phyloP scores from a whole-genome alignment of 1,284 basidiomycete species.

The Trametes pubescens region DNA sequence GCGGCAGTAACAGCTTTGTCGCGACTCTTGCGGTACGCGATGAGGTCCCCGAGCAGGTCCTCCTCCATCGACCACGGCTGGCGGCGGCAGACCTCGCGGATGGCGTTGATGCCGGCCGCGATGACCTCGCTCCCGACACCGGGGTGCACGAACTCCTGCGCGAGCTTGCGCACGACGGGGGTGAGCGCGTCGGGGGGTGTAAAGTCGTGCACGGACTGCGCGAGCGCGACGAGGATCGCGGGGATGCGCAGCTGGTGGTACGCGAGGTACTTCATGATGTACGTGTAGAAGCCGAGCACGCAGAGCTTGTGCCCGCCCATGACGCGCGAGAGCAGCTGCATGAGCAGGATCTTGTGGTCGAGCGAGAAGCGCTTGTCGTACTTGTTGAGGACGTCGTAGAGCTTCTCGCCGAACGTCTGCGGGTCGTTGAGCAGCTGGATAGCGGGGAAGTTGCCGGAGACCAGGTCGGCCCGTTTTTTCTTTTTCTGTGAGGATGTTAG shows the following conservation, averaged over 20 bases:
- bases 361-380: slow-evolving; percentile 95
- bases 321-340: slow-evolving; percentile 97
- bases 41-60: slow-evolving; percentile 90
- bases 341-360: slow-evolving; percentile 96
- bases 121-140: slow-evolving; percentile 97
- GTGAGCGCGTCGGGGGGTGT: slow-evolving; percentile 94
- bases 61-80: slow-evolving; percentile 99
- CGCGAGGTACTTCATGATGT: slow-evolving; percentile 93
- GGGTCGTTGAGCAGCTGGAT: slow-evolving; percentile 95
- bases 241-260: slow-evolving; percentile 96
- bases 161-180: slow-evolving; percentile 91
- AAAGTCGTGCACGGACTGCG: slow-evolving; percentile 95
- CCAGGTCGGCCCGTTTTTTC: slow-evolving; percentile 53
- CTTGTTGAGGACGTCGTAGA: slow-evolving; percentile 87
- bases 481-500: slow-evolving; percentile 61
- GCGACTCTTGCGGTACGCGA: slow-evolving; percentile 94
- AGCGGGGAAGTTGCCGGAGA: slow-evolving; percentile 87
- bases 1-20: slow-evolving; percentile 95
- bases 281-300: slow-evolving; percentile 97
- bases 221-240: slow-evolving; percentile 93
- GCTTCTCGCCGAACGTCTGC: slow-evolving; percentile 94
- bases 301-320: slow-evolving; percentile 95
- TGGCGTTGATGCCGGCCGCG: slow-evolving; percentile 94
- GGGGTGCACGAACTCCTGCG: slow-evolving; percentile 97
- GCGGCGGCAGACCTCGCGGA: slow-evolving; percentile 90